phyloP scores from a whole-genome alignment of 768 basidiomycete species.

The Tylopilus cervinicoccineus region DNA sequence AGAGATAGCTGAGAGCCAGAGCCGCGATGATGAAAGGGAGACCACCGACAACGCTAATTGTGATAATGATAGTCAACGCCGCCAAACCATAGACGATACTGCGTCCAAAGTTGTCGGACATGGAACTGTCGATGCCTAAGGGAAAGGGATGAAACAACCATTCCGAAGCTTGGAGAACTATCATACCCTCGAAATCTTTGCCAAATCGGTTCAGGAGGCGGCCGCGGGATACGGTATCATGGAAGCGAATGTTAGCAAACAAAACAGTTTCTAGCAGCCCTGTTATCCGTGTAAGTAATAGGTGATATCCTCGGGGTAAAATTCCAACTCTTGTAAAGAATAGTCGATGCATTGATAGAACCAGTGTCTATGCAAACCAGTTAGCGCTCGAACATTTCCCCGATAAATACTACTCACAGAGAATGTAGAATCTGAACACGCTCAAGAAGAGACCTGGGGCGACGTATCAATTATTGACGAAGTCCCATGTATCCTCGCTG shows the following conservation, averaged over 20 bases:
- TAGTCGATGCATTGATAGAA: slow-evolving; percentile 75
- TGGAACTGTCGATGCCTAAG: slow-evolving; percentile 72
- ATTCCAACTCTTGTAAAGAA: slow-evolving; percentile 65
- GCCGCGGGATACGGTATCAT: slow-evolving; percentile 87
- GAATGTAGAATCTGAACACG: slow-evolving; percentile 64
- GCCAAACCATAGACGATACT: slow-evolving; percentile 71
- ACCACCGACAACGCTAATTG: slow-evolving; percentile 78
- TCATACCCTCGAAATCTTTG: slow-evolving; percentile 78
- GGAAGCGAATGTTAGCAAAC: slow-evolving; percentile 88
- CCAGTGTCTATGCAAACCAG: slow-evolving; percentile 49
- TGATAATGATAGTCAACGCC: slow-evolving; percentile 64
- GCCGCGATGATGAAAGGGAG: slow-evolving; percentile 65
- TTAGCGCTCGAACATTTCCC: slow-evolving; percentile 2
- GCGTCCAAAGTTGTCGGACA: slow-evolving; percentile 83
- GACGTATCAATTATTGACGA: slow-evolving; percentile 11
- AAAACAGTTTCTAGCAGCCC: slow-evolving; percentile 74
- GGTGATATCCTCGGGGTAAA: background rate
- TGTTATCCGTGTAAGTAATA: slow-evolving; percentile 13
- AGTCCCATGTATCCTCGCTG: background rate
- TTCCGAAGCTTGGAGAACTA: background rate
- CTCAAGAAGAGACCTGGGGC: slow-evolving; percentile 48
- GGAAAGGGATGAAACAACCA: slow-evolving; percentile 12
- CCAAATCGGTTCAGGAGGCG: slow-evolving; percentile 81
- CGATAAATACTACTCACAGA: slow-evolving; percentile 48
- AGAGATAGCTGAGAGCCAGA: slow-evolving; percentile 52